A percentile compares a stretch with the other conserved stretches of the same genome.
Evolutionary conservation across 805 yeast genomes (phyloP).

Genomic region (Suhomyces sp.): DNA sequence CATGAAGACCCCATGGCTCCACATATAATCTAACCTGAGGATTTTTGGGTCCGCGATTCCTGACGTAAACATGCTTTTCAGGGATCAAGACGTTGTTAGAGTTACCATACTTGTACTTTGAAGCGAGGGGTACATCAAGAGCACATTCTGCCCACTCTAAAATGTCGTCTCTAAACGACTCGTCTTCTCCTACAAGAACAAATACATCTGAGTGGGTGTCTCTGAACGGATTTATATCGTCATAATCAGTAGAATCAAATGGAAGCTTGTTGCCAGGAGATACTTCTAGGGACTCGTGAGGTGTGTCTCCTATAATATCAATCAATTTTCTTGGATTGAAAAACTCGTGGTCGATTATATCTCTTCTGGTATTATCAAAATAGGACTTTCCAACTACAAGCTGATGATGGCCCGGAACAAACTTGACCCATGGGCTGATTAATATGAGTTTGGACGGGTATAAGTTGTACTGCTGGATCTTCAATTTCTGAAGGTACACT

Average conservation of each 20-base stretch:
- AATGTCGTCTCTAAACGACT: constrained; percentile 39
- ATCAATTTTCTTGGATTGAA: neutral
- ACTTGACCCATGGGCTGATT: constrained; percentile 40
- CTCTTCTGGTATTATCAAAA: constrained; percentile 24
- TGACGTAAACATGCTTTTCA: constrained; percentile 20
- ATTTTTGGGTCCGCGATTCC: constrained; percentile 13
- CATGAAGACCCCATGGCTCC: constrained; percentile 42
- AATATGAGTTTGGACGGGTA: constrained; percentile 28
- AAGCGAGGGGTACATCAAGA: constrained; percentile 24
- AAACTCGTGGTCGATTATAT: constrained; percentile 7
- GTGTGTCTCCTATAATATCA: constrained; percentile 12
- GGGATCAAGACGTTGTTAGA: constrained; percentile 17
- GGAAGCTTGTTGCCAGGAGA: constrained; percentile 28
- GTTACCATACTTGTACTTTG: constrained; percentile 22
- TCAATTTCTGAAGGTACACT: constrained; percentile 28
- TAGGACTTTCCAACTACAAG: constrained; percentile 31
- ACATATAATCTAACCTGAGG: constrained; percentile 21
- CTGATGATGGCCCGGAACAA: constrained; percentile 21
- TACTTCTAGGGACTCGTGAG: constrained; percentile 10
- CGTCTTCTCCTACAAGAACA: constrained; percentile 40
- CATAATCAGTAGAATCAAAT: constrained; percentile 29
- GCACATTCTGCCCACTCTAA: constrained; percentile 34
- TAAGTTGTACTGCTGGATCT: constrained; percentile 9
- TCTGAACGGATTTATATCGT: constrained; percentile 27
- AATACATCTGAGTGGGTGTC: constrained; percentile 26